Conservation (phyloP, 202 grass and related monocot genomes). For the Zizania palustris region DNA sequence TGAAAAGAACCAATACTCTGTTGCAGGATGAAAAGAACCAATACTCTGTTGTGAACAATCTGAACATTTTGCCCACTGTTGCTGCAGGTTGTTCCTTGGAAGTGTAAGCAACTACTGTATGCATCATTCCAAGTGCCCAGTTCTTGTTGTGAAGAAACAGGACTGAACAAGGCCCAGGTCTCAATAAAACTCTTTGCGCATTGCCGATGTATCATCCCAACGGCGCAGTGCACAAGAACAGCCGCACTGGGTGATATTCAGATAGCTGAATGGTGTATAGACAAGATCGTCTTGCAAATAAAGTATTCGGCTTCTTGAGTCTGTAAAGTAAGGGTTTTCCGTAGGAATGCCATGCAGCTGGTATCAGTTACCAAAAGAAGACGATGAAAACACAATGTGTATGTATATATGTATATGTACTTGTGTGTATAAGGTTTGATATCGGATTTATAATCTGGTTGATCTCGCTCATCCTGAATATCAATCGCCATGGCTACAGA, state of each 20-base stretch:
- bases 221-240: neutral
- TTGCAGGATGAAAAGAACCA: neutral
- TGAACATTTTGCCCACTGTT: slow-evolving; percentile 12
- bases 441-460: neutral
- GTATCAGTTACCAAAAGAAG: neutral
- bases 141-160: slow-evolving; percentile 61
- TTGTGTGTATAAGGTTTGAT: neutral
- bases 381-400: neutral
- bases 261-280: neutral
- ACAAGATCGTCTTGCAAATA: neutral
- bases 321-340: neutral
- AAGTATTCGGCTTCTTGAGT: neutral
- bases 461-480: neutral
- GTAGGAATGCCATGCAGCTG: neutral
- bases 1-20: neutral
- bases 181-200: neutral
- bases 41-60: neutral
- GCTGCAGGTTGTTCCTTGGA: slow-evolving; percentile 52
- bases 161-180: neutral
- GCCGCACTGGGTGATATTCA: neutral
- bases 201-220: neutral
- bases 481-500: neutral
- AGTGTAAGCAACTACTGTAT: slow-evolving; percentile 70
- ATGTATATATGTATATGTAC: neutral
- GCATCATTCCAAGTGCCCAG: slow-evolving; percentile 54